Evolutionary conservation across 148 eudicot species (phyloP).

Genomic region (Pouteria glomerata): DNA sequence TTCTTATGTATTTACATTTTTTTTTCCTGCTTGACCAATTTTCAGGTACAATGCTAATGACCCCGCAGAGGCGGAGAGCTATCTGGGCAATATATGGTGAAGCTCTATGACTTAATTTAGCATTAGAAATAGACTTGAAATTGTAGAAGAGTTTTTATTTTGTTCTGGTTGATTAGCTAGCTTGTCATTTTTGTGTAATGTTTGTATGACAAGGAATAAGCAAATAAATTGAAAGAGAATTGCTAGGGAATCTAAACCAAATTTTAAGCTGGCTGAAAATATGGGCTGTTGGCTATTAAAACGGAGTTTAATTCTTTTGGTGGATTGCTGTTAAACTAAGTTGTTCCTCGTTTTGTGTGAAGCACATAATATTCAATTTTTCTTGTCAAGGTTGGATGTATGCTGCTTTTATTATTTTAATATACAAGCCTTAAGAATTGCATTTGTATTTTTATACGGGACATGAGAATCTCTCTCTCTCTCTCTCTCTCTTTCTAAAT

Average conservation of each 20-base stretch:
- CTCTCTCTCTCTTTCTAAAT: no score
- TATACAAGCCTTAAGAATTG: neutral
- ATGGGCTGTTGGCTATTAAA: neutral
- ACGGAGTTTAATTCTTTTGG: neutral
- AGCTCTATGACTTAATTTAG: neutral
- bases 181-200: neutral
- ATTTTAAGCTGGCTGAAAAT: no score
- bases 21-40: conserved; percentile 5
- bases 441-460: neutral
- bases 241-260: no score
- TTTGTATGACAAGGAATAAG: neutral
- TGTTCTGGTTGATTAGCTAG: neutral
- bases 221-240: neutral
- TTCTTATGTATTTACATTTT: neutral
- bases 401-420: neutral
- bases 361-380: neutral
- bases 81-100: conserved; percentile 98
- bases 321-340: neutral
- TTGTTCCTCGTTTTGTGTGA: neutral
- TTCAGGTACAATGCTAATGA: conserved; percentile 89
- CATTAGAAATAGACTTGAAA: neutral
- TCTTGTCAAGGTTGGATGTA: neutral
- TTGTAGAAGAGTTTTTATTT: neutral
- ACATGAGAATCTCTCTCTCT: neutral
- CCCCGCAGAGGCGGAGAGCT: conserved; percentile 84